A percentile compares a stretch with the other conserved stretches of the same genome.
Conservation (phyloP, 129 eudicot species). For the Silybum marianum region DNA sequence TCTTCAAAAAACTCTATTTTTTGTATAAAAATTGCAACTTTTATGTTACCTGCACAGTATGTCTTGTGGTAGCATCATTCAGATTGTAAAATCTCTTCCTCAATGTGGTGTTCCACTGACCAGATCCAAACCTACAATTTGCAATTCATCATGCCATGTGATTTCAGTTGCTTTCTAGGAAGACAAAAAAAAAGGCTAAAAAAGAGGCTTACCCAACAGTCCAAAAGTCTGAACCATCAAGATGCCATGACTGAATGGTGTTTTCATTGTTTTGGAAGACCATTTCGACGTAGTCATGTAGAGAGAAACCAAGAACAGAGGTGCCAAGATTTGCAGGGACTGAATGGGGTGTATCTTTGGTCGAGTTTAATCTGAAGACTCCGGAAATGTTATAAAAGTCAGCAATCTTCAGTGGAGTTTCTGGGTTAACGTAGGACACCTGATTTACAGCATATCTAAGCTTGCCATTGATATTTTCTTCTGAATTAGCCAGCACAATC, state of each 20-base stretch:
- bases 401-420: constrained; percentile 84
- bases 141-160: background rate
- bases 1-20: background rate
- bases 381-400: constrained; percentile 74
- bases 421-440: constrained; percentile 61
- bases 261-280: constrained; percentile 79
- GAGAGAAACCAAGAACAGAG: constrained; percentile 46
- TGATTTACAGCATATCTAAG: constrained; percentile 62
- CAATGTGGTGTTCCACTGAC: constrained; percentile 58
- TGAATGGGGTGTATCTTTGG: constrained; percentile 42
- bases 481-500: constrained; percentile 62
- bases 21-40: background rate
- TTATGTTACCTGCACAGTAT: constrained; percentile 73
- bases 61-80: constrained; percentile 67
- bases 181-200: background rate
- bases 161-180: background rate
- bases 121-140: constrained; percentile 64
- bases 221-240: constrained; percentile 87
- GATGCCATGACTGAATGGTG: constrained; percentile 77
- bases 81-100: constrained; percentile 61
- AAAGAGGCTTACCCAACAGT: constrained; percentile 65
- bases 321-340: constrained; percentile 47
- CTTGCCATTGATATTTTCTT: constrained; percentile 50
- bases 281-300: constrained; percentile 73
- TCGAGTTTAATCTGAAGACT: constrained; percentile 50